Base-by-base conservation (phyloP, 768 basidiomycete genomes). In the Strobilomyces dryophilus region DNA sequence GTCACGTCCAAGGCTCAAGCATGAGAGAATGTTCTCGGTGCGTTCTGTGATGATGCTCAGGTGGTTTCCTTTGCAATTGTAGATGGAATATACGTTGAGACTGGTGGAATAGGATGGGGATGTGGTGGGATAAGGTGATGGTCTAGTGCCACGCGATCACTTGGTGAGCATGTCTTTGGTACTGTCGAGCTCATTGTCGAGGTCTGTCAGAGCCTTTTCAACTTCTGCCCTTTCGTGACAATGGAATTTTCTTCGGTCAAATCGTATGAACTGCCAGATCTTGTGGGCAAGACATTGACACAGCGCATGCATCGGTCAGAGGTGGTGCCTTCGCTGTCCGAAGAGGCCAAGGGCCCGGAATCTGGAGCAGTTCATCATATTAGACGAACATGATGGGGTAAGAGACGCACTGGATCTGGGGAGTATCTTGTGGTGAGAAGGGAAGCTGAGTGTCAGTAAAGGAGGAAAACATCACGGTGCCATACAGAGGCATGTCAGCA, bases 41-140 rank as follows among this genome's bases (percentile, higher is more conserved):
- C 77, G 79, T 65, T 8, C 90, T 5, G 88, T 81, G 54, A 92
- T 92, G 3, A 92, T 92, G 3, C 89, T 92, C 20, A 92, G 74
- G 36, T 75, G 66, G 24, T 74, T 70, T 11, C 81, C 79, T 42
- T 74, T 74, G 14, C 76, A 7, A 43, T 26, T 9, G 4, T 8
- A 14, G 26, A 24, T n/a, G 15, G 42, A 26, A 3, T 17, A 26
- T 24, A 7, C 18, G 15, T 37, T 2, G 14, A 34, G 34, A 15
- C 10, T 34, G 34, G 10, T 34, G 37, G 74, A 46, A 52, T 67
- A 61, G 18, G 73, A 59, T 14, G 68, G 62, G 14, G 66, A 61
- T 27, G 69, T 63, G 3, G 67, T 70, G 1, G 71, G 67, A 55
- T 71, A 65, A 18, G 70, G 65, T 8, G 56, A 52, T 21, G 52